Evolutionary conservation across 768 basidiomycete genomes (phyloP).

Genomic region (Chalciporus chontae): DNA sequence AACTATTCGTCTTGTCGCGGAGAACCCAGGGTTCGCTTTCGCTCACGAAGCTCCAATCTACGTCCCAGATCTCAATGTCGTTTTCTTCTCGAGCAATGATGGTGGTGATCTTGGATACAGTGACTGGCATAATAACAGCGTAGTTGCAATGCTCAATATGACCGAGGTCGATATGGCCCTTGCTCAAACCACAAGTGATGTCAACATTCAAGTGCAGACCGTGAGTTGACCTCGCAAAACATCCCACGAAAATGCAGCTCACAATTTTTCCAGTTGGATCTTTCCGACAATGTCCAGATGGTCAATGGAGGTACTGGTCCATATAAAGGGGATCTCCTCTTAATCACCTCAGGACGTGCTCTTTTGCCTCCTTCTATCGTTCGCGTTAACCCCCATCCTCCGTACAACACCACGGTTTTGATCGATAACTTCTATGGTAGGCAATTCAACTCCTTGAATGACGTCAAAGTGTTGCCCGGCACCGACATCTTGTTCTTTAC

Average conservation of each 20-base stretch:
- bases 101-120: constrained; percentile 65
- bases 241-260: background rate
- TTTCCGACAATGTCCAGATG: constrained; percentile 61
- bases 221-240: constrained; percentile 18
- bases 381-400: constrained; percentile 59
- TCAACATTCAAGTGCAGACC: constrained; percentile 50
- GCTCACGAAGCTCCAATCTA: constrained; percentile 81
- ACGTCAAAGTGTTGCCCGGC: constrained; percentile 67
- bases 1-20: constrained; percentile 57
- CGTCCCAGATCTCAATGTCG: constrained; percentile 55
- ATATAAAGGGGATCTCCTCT: constrained; percentile 53
- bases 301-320: constrained; percentile 69
- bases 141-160: constrained; percentile 60
- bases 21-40: constrained; percentile 62
- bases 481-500: constrained; percentile 75
- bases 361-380: constrained; percentile 58
- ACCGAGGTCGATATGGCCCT: constrained; percentile 49
- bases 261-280: constrained; percentile 43
- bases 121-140: constrained; percentile 60
- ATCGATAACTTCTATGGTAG: constrained; percentile 78
- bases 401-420: constrained; percentile 65
- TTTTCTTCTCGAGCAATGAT: constrained; percentile 71
- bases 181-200: constrained; percentile 28
- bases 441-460: constrained; percentile 83
- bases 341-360: constrained; percentile 66